Conservation (phyloP, 345 rosid genomes). For the Conringia planisiliqua region DNA sequence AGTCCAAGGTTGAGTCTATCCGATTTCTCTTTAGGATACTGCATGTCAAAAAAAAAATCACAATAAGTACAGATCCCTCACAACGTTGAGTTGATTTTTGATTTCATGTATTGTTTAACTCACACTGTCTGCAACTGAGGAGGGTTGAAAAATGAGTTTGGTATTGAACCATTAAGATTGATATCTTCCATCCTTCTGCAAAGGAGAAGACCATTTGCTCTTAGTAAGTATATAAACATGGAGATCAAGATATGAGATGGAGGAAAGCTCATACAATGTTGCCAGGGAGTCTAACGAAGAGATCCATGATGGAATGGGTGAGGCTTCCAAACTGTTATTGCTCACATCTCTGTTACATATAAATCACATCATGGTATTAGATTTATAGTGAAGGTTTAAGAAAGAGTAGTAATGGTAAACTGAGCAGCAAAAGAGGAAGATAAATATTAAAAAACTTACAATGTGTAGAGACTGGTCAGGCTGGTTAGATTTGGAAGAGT, state of each 20-base stretch:
- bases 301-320: constrained; percentile 63
- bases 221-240: background rate
- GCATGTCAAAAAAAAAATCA: background rate
- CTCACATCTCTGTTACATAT: constrained; percentile 64
- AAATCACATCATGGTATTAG: background rate
- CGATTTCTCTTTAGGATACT: constrained; percentile 51
- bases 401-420: background rate
- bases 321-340: constrained; percentile 55
- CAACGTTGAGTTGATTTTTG: background rate
- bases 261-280: constrained; percentile 57
- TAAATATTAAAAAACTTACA: constrained; percentile 49
- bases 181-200: constrained; percentile 64
- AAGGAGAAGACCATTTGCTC: constrained; percentile 3
- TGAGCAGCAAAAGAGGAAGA: background rate
- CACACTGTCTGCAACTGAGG: constrained; percentile 63
- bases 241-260: background rate
- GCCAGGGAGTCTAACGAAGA: constrained; percentile 44
- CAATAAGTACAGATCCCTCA: background rate
- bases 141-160: constrained; percentile 52
- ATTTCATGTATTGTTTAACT: constrained; percentile 24
- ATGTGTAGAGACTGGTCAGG: constrained; percentile 47
- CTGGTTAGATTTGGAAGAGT: constrained; percentile 57
- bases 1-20: constrained; percentile 50
- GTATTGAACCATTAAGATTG: constrained; percentile 51
- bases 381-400: background rate